Percentiles rank a stretch among this genome's conserved stretches.
Evolutionary conservation across 139 green algal genomes (phyloP).

Genomic region (Chlorella sorokiniana): DNA sequence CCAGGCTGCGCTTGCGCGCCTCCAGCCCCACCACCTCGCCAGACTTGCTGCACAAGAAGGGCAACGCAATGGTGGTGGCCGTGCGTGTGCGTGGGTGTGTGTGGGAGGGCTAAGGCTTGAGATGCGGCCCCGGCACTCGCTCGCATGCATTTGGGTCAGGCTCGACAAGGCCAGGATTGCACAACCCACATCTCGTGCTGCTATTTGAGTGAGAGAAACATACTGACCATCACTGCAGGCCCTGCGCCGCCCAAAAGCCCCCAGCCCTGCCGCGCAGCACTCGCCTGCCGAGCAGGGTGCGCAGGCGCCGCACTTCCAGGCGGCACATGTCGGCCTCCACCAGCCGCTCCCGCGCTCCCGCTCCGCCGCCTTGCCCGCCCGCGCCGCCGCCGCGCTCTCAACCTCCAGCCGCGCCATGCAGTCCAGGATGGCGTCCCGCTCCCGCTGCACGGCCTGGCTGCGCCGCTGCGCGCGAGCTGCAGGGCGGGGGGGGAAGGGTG

Average conservation of each 20-base stretch:
- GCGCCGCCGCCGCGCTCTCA: slow-evolving; percentile 64
- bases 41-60: slow-evolving; percentile 47
- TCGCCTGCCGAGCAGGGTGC: slow-evolving; percentile 56
- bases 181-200: too few species aligned
- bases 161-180: neutral
- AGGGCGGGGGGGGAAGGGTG: neutral
- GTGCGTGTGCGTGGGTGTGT: too few species aligned
- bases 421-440: slow-evolving; percentile 47
- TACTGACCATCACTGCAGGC: too few species aligned
- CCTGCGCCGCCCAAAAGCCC: neutral
- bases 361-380: slow-evolving; percentile 67
- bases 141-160: too few species aligned
- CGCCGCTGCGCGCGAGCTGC: slow-evolving; percentile 21
- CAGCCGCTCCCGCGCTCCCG: slow-evolving; percentile 75
- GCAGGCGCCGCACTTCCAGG: slow-evolving; percentile 78
- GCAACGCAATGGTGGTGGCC: too few species aligned
- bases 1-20: slow-evolving; percentile 74
- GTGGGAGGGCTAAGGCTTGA: too few species aligned
- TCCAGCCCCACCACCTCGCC: slow-evolving; percentile 81
- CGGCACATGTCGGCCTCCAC: slow-evolving; percentile 84
- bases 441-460: neutral
- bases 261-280: neutral
- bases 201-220: too few species aligned
- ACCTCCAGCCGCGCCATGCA: slow-evolving; percentile 70
- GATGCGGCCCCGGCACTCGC: too few species aligned